Evolutionary conservation across 352 stramenopile genomes (phyloP).

Genomic region (Lagenidium giganteum): DNA sequence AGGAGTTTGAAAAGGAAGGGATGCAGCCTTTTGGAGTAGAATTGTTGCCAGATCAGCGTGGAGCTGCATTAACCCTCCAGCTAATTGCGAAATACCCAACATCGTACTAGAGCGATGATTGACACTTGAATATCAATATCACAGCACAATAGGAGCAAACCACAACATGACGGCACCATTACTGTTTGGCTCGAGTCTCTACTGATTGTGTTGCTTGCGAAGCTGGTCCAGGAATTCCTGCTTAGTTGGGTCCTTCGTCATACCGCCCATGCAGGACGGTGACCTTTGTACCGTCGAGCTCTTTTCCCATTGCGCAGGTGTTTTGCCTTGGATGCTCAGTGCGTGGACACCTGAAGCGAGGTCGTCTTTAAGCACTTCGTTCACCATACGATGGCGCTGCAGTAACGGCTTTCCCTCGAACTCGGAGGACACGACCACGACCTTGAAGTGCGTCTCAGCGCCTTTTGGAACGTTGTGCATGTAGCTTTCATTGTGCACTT

Average conservation of each 20-base stretch:
- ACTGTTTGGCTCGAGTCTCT: constrained; percentile 9
- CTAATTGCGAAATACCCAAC: too few relatives aligned
- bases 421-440: constrained; percentile 87
- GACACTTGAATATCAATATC: too few relatives aligned
- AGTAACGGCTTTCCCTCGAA: constrained; percentile 88
- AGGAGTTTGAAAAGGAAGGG: too few relatives aligned
- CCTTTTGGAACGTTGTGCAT: constrained; percentile 94
- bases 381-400: constrained; percentile 91
- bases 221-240: constrained; percentile 49
- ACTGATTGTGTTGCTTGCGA: constrained; percentile 9
- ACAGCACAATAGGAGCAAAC: too few relatives aligned
- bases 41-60: too few relatives aligned
- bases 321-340: constrained; percentile 94
- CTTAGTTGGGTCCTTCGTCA: constrained; percentile 65
- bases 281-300: constrained; percentile 50
- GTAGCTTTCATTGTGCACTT: constrained; percentile 93
- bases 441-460: constrained; percentile 97
- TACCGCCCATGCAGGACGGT: constrained; percentile 68
- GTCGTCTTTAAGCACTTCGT: constrained; percentile 83
- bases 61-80: too few relatives aligned
- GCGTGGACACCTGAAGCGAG: constrained; percentile 88
- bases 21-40: too few relatives aligned
- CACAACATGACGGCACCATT: too few relatives aligned
- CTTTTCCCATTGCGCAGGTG: constrained; percentile 86
- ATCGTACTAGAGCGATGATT: too few relatives aligned